Conservation (phyloP, 306 rosid species). For the Glycine tomentella region DNA sequence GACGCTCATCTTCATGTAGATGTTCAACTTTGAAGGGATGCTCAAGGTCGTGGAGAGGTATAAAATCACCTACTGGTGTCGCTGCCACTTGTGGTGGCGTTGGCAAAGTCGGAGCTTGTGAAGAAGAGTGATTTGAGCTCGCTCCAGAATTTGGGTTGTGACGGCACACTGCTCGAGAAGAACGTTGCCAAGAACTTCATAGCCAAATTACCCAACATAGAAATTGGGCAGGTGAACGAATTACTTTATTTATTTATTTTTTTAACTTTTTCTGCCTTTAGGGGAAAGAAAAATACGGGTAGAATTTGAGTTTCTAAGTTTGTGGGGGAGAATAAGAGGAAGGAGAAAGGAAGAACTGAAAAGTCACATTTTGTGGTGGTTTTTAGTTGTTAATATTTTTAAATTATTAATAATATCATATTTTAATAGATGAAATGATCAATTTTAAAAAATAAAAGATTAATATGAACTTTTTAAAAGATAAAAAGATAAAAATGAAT, state of each 20-base stretch:
- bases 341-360: too few species aligned
- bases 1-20: slow-evolving; percentile 72
- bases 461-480: too few species aligned
- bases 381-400: too few species aligned
- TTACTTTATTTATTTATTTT: background rate
- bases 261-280: background rate
- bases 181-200: slow-evolving; percentile 60
- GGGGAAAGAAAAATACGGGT: too few species aligned
- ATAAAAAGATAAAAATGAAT: too few species aligned
- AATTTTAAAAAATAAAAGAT: too few species aligned
- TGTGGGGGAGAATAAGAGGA: too few species aligned
- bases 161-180: slow-evolving; percentile 83
- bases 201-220: slow-evolving; percentile 63
- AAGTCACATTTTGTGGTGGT: too few species aligned
- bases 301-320: too few species aligned
- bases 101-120: slow-evolving; percentile 69
- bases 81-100: slow-evolving; percentile 79
- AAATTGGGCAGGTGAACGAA: slow-evolving; percentile 57
- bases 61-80: slow-evolving; percentile 64
- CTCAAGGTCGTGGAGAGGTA: slow-evolving; percentile 71
- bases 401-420: too few species aligned
- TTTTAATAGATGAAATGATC: too few species aligned
- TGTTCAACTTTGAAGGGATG: slow-evolving; percentile 73
- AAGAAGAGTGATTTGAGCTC: slow-evolving; percentile 71
- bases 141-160: slow-evolving; percentile 56